Conservation (phyloP, 345 rosid genomes). For the Bruguiera sexangula region DNA sequence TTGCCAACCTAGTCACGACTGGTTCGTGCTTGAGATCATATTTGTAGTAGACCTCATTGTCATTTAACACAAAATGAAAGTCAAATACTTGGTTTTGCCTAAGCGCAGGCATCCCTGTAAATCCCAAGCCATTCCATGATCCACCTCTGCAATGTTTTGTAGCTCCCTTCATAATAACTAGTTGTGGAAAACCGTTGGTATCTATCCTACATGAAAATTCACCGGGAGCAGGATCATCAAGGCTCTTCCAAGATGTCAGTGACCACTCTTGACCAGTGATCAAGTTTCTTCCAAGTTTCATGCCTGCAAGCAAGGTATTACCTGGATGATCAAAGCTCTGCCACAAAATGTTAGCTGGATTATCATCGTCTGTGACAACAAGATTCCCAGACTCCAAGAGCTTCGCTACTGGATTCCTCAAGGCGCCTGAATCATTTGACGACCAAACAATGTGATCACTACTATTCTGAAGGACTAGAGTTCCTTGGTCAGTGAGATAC, state of each 20-base stretch:
- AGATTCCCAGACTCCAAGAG: conserved; percentile 26
- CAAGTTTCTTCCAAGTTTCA: conserved; percentile 15
- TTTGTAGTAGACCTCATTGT: conserved; percentile 5
- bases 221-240: conserved; percentile 20
- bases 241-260: conserved; percentile 7
- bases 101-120: background rate
- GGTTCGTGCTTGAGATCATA: background rate
- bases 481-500: conserved; percentile 8
- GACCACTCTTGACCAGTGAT: background rate
- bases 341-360: conserved; percentile 9
- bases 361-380: conserved; percentile 9
- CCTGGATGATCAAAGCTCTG: conserved; percentile 24
- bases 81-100: background rate
- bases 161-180: conserved; percentile 4
- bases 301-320: conserved; percentile 16
- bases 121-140: conserved; percentile 17
- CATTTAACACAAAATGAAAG: conserved; percentile 5
- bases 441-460: conserved; percentile 20
- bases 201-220: background rate
- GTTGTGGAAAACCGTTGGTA: conserved; percentile 13
- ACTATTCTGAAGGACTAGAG: conserved; percentile 18
- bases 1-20: background rate
- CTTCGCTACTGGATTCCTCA: background rate
- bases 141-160: background rate
- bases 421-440: conserved; percentile 7